Conservation (phyloP, 768 basidiomycete species). For the Serendipita vermifera region DNA sequence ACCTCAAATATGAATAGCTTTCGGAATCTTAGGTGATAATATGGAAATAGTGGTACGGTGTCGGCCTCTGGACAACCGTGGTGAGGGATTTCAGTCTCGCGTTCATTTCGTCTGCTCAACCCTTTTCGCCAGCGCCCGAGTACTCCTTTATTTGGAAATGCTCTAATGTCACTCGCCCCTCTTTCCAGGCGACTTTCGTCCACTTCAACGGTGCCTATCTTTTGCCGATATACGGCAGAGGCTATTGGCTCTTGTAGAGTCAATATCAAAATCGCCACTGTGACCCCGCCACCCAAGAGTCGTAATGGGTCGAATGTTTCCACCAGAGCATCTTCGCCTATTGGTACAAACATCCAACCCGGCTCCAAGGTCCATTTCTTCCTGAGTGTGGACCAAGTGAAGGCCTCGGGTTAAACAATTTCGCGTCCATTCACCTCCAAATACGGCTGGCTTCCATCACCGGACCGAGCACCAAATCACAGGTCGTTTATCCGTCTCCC, state of each 20-base stretch:
- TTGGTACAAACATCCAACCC: slow-evolving; percentile 48
- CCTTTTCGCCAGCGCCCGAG: slow-evolving; percentile 75
- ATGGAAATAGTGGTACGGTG: too few relatives aligned
- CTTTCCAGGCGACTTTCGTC: slow-evolving; percentile 66
- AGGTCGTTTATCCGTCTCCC: slow-evolving; percentile 72
- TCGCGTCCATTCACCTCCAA: slow-evolving; percentile 75
- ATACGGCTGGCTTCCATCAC: slow-evolving; percentile 78
- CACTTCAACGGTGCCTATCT: slow-evolving; percentile 69
- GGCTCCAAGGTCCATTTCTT: slow-evolving; percentile 79
- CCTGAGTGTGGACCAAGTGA: slow-evolving; percentile 73
- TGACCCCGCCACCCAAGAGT: slow-evolving; percentile 47
- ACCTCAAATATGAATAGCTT: too few relatives aligned
- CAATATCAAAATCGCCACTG: slow-evolving; percentile 66
- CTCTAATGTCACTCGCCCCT: slow-evolving; percentile 67
- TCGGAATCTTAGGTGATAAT: too few relatives aligned
- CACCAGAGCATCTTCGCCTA: slow-evolving; percentile 68
- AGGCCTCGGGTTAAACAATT: slow-evolving; percentile 87
- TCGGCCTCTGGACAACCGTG: too few relatives aligned
- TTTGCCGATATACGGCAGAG: slow-evolving; percentile 87
- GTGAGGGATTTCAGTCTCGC: too few relatives aligned
- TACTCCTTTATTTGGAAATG: slow-evolving; percentile 90
- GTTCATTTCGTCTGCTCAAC: slow-evolving; percentile 84
- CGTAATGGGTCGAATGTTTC: slow-evolving; percentile 47
- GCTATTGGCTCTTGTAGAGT: slow-evolving; percentile 91
- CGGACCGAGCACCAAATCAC: slow-evolving; percentile 51